Percentiles rank a stretch among this genome's conserved stretches.
These are phyloP conservation scores for Rhododendron griersonianum DNA, from an alignment of 148 eudicot genomes.

Conservation along the genomic window DNA sequence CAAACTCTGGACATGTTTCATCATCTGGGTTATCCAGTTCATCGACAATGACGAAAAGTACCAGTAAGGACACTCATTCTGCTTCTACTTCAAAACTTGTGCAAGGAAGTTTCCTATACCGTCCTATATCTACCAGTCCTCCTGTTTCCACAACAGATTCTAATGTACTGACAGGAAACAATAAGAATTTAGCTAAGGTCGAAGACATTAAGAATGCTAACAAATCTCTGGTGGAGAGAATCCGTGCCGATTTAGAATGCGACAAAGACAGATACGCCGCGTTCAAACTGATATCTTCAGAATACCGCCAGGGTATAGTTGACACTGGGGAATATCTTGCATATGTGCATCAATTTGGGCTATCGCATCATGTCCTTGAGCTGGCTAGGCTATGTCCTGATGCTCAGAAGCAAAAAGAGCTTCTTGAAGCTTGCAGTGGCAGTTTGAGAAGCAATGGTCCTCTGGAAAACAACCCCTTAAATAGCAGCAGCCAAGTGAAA, in stretches of 20 bases:
- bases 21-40: slow-evolving; percentile 29
- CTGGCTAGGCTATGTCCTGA: slow-evolving; percentile 75
- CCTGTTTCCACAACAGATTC: slow-evolving; percentile 52
- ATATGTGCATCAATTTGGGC: slow-evolving; percentile 64
- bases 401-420: slow-evolving; percentile 62
- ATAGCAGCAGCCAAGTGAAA: slow-evolving; percentile 23
- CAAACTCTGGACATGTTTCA: slow-evolving; percentile 21
- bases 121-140: slow-evolving; percentile 48
- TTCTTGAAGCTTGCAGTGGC: slow-evolving; percentile 52
- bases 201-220: slow-evolving; percentile 62
- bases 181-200: slow-evolving; percentile 21
- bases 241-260: slow-evolving; percentile 53
- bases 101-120: slow-evolving; percentile 28
- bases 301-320: slow-evolving; percentile 61
- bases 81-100: slow-evolving; percentile 49
- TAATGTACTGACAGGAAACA: slow-evolving; percentile 20
- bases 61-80: slow-evolving; percentile 43
- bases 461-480: slow-evolving; percentile 33
- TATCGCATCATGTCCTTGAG: slow-evolving; percentile 74
- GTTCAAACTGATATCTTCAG: slow-evolving; percentile 61
- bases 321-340: slow-evolving; percentile 56
- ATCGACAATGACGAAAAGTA: slow-evolving; percentile 30
- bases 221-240: slow-evolving; percentile 74
- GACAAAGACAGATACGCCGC: slow-evolving; percentile 60
- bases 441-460: slow-evolving; percentile 24